Evolutionary conservation across 257 asterid species (phyloP), one percentile per base, ranked within the genome.

Genomic region (Solanum megistacrolobum): DNA sequence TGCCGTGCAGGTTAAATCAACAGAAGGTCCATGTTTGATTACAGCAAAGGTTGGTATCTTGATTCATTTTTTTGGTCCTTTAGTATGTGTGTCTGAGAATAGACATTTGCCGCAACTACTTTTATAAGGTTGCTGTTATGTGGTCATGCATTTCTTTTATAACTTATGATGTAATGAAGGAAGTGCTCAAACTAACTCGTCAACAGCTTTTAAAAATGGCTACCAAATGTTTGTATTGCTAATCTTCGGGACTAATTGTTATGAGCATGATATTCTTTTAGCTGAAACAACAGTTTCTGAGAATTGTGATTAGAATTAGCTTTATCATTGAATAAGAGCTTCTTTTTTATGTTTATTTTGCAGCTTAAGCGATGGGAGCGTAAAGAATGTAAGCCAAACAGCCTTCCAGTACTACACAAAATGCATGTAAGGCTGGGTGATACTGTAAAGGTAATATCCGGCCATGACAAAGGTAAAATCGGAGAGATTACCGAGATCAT

Each of bases 371-470:
- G 92, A 88, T 97, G 99, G 99, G 99, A 97, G 88, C 87, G 98
- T 91, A 97, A 96, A 90, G 94, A 97, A 69, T 96, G 99, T 95
- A 97, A 94, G 90, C 96, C 98, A 79, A 97, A 97, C 98, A 95
- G 99, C 89, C 93, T 97, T 58, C 99, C 99, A 0, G 93, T 92
- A 87, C 92, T 96, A 41, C 99, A 94, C 72, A 96, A 97, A 88
- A 93, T 97, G 96, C 99, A 97, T 79, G 99, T 96, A 29, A 96
- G 93, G 89, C 89, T 96, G 35, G 99, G 99, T 25, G 99, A 97
- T 84, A 95, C 98, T 4, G 93, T 96, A 35, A 97, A 97, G 93
- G 95, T 97, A 89, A 95, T 97, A 85, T 87, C 99, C 41, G 99
- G 99, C 46, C 95, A 92, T 12, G 99, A 96, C 89, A 97, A 95